Base-by-base conservation (phyloP, 768 basidiomycete species). In the Naganishia friedmannii region DNA sequence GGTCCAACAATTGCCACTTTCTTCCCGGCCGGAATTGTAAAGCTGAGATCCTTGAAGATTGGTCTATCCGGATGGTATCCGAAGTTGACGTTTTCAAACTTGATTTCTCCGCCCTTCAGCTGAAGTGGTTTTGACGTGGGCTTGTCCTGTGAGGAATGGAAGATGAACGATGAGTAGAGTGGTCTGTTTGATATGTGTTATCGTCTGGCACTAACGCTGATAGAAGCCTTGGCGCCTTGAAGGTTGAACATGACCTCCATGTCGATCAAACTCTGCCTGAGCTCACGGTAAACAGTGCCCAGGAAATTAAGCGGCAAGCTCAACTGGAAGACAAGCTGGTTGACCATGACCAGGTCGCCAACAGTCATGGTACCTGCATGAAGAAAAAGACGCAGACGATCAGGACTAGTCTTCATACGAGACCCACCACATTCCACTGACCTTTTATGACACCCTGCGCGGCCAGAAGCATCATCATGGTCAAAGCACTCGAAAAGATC, bases 311-410 rank as follows among this genome's bases (percentile, higher is more conserved):
- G 87, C 3, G 96, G 96, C 37, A 98, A 83, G 0, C 93, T 96
- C 0, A 99, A 84, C 77, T 99, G 96, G 84, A 99, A 99, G 39
- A 98, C 93, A 29, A 99, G 86, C 78, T 97, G 95, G 81, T 99
- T 99, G 75, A 96, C 90, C 95, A 99, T 98, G 74, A 99, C 96
- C 17, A 99, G 86, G 77, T 99, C 96, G 9, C 96, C 96, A 28
- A 99, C 87, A 4, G 94, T 96, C 95, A 99, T 98, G 0, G 91
- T 92, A 9, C 93, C 94, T 94, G 53, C 42, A 76, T 7, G 72
- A 70, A 55, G 9, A 15, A 21, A 29, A 21, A 15, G 45, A n/a
- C 17, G 32, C 6, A 15, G 1, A 29, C 46, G 31, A 0, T 34
- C 29, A 45, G 42, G 6, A 42, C 15, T 12, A 5, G 31, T 21